These are phyloP conservation scores for Lyophyllum semitale DNA, from an alignment of 768 basidiomycete species.

Conservation along the genomic window DNA sequence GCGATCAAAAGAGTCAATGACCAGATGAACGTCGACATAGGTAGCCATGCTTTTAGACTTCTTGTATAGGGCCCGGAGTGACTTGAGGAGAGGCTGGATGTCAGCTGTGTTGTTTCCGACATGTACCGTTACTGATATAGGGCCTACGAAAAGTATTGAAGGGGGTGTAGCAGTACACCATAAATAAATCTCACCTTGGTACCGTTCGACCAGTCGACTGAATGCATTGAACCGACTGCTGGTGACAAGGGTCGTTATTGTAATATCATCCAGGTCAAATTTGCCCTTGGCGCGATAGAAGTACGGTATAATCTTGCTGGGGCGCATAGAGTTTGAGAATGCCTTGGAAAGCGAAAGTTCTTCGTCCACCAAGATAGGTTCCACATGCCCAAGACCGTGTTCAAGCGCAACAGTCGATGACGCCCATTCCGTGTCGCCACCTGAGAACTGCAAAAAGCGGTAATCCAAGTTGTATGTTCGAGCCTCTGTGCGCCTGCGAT, in stretches of 20 bases:
- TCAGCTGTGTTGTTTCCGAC: constrained; percentile 54
- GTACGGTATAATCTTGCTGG: constrained; percentile 78
- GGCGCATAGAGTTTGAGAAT: constrained; percentile 69
- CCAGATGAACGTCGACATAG: constrained; percentile 84
- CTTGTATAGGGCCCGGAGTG: constrained; percentile 66
- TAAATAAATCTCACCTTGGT: constrained; percentile 53
- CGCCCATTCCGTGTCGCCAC: constrained; percentile 28
- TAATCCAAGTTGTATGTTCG: constrained; percentile 14
- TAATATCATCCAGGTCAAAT: constrained; percentile 69
- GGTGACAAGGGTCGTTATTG: constrained; percentile 84
- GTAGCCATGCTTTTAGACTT: constrained; percentile 64
- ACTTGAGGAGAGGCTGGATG: constrained; percentile 53
- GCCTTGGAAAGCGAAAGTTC: constrained; percentile 66
- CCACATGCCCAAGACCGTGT: constrained; percentile 33
- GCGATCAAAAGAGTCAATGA: constrained; percentile 77
- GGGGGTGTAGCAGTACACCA: not conserved
- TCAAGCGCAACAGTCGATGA: constrained; percentile 35
- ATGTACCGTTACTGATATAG: constrained; percentile 84
- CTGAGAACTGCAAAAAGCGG: constrained; percentile 12
- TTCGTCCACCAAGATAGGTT: constrained; percentile 41
- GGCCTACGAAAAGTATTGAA: constrained; percentile 47
- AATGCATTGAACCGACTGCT: constrained; percentile 77
- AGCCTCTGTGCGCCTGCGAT: constrained; percentile 10
- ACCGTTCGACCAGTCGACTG: constrained; percentile 69
- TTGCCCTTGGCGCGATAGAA: constrained; percentile 68